Evolutionary conservation across 768 basidiomycete species (phyloP), one percentile per base, ranked within the genome.

Genomic region (Xerocomus potaroensis): DNA sequence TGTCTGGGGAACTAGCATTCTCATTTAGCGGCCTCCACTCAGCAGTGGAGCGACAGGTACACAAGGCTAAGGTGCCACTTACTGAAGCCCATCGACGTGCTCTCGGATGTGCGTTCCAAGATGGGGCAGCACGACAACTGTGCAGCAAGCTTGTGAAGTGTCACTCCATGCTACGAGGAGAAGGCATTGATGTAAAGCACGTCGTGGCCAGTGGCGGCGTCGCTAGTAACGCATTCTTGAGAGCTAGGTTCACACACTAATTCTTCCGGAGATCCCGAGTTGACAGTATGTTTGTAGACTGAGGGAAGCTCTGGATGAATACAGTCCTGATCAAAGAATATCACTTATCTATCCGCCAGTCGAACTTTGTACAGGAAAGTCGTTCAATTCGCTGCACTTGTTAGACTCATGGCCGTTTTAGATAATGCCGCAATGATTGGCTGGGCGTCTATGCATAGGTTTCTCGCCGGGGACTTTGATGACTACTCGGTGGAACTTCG

Each of bases 381-480:
- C 2, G 6, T 3, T 18, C 36, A 24, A 26, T 7, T 19, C 2
- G 8, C 16, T n/a, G 18, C 22, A 23, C 27, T 5, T 43, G 12
- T 32, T 22, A 43, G 31, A 12, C 42, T 34, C 19, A 31, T 11
- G 37, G 18, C 30, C 23, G 14, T 29, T 19, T 18, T 53, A 94
- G 95, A 97, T 58, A 98, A 97, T 63, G 95, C 95, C 1, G 94
- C 80, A 8, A 98, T 98, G 95, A 89, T 97, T 54, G 95, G 79
- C 2, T 95, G 87, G 88, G 87, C 93, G 4, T 84, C 89, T 0
- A 85, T 94, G 77, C 69, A 84, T 56, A 80, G 92, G 11, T 87
- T 96, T 51, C 72, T 85, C 21, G 69, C 69, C 1, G 70, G 70
- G 4, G 81, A 84, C 47, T 67, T 74, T 35, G 85, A 85, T 56